Evolutionary conservation across 306 rosid species (phyloP), one percentile per base, ranked within the genome.

Genomic region (Morella rubra): DNA sequence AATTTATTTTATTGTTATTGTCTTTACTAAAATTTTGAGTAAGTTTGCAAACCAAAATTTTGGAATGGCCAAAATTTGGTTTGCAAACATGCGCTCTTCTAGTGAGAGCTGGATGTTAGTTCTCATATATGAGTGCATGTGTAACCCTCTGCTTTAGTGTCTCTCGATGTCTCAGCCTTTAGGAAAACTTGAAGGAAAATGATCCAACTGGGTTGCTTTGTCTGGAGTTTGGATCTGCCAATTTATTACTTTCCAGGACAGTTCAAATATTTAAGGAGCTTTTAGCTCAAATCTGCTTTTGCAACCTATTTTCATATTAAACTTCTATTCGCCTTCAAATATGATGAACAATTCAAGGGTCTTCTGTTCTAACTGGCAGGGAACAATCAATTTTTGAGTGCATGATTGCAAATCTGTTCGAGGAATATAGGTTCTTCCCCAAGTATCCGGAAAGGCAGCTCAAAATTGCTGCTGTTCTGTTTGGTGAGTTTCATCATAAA

Each of bases 391-490:
- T 96, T 73, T 96, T 91, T 62, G 98, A 88, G 45, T 96, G 97
- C 87, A 96, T 96, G 99, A 90, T 90, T 40, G 93, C 90, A 7
- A 96, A 96, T 89, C 87, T 93, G 77, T 96, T 93, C 67, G 99
- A 96, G 82, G 98, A 96, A 89, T 96, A 90, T 81, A 86, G 89
- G 66, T 96, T 96, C 87, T 96, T 92, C 73, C 96, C 96, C 14
- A 96, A 91, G 87, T 96, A 96, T 85, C 99, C 99, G 64, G 99
- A 96, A 83, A 87, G 86, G 85, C 99, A 96, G 81, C 93, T 96
- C 62, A 88, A 83, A 90, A 89, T 96, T 82, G 98, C 98, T 15
- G 99, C 98, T 27, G 78, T 91, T 77, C 91, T 93, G 75, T 96
- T 96, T 80, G 99, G 99, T 93, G 79, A 81, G 98, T 81, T 74